Evolutionary conservation across 345 rosid species (phyloP).

Genomic region (Erodium maritimum): DNA sequence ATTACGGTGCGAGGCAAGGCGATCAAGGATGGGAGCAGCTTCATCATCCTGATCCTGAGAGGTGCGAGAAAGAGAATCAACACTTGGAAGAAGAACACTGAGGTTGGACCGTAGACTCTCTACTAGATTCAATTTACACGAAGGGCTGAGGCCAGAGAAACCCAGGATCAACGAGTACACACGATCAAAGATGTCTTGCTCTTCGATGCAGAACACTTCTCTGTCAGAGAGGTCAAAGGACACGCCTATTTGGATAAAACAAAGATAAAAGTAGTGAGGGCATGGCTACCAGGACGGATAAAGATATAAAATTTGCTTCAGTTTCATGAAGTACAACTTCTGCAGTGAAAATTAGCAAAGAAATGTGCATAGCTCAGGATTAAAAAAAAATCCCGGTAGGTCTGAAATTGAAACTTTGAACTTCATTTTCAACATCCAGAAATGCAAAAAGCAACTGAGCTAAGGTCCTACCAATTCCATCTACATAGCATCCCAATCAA

Average conservation of each 20-base stretch:
- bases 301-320: neutral
- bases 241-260: slow-evolving; percentile 32
- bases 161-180: slow-evolving; percentile 55
- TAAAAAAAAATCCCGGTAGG: too few relatives aligned
- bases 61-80: slow-evolving; percentile 60
- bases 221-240: slow-evolving; percentile 88
- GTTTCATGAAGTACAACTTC: neutral
- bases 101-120: slow-evolving; percentile 87
- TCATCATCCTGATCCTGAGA: slow-evolving; percentile 42
- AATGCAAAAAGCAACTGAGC: too few relatives aligned
- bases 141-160: slow-evolving; percentile 39
- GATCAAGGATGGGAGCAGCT: slow-evolving; percentile 36
- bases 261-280: neutral
- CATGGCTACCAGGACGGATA: neutral
- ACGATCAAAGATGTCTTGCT: slow-evolving; percentile 75
- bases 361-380: too few relatives aligned
- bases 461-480: too few relatives aligned
- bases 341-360: too few relatives aligned
- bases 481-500: neutral
- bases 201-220: slow-evolving; percentile 82
- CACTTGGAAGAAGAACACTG: slow-evolving; percentile 86
- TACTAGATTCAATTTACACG: slow-evolving; percentile 54
- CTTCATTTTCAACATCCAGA: too few relatives aligned
- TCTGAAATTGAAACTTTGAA: too few relatives aligned
- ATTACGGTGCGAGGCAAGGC: slow-evolving; percentile 64